These are phyloP conservation scores for Dioszegia hungarica DNA, from an alignment of 768 basidiomycete genomes.

Conservation along the genomic window DNA sequence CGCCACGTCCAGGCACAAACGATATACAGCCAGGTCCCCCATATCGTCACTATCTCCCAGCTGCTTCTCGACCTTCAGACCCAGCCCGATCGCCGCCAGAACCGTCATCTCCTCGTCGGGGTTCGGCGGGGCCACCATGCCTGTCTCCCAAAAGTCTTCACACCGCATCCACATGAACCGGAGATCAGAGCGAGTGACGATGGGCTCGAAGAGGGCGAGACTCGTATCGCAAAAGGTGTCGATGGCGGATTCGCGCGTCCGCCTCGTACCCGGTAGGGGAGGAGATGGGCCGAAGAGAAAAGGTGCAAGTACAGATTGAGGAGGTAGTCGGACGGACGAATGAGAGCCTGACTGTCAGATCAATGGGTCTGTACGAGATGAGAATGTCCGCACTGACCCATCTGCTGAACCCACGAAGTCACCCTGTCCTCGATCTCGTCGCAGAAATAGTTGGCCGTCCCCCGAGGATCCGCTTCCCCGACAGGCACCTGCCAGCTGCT, in stretches of 20 bases:
- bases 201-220: background rate
- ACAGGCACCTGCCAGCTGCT: no score
- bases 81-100: background rate
- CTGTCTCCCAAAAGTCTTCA: background rate
- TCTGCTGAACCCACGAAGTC: no score
- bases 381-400: no score
- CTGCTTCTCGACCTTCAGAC: background rate
- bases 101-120: background rate
- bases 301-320: background rate
- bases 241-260: background rate
- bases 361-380: no score
- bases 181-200: background rate
- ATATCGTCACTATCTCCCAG: background rate
- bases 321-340: background rate
- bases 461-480: no score
- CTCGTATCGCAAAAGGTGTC: background rate
- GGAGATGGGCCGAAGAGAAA: background rate
- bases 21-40: background rate
- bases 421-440: no score
- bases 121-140: background rate
- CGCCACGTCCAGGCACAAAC: background rate
- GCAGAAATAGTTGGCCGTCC: no score
- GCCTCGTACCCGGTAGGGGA: background rate
- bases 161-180: background rate
- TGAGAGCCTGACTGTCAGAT: background rate